These are phyloP conservation scores for Trametes maxima DNA, from an alignment of 768 basidiomycete species.

Conservation along the genomic window DNA sequence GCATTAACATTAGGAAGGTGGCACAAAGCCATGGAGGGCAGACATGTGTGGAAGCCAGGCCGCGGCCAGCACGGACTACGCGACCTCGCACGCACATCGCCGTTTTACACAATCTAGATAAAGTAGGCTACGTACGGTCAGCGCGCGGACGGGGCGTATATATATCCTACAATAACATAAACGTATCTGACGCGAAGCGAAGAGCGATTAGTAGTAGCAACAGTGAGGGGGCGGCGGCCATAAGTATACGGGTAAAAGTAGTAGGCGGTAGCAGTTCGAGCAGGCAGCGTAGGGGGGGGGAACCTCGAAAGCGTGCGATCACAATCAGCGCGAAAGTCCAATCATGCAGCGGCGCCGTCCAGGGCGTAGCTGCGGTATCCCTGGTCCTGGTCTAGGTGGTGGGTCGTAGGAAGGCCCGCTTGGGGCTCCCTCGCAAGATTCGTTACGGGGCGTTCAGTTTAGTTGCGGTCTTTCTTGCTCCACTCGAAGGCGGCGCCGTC, in stretches of 20 bases:
- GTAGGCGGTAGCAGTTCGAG: background rate
- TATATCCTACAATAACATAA: conserved; percentile 12
- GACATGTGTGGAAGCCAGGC: background rate
- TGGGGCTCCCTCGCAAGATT: background rate
- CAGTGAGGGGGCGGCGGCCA: background rate
- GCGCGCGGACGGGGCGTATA: background rate
- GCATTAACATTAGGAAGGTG: background rate
- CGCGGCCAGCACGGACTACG: conserved; percentile 1
- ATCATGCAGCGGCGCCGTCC: background rate
- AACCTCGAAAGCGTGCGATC: conserved; percentile 10
- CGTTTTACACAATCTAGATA: background rate
- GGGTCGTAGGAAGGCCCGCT: background rate
- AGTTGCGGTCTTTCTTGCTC: background rate
- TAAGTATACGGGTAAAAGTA: background rate
- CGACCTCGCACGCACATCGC: background rate
- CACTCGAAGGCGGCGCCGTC: conserved; percentile 21
- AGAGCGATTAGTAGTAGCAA: conserved; percentile 12
- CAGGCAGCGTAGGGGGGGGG: background rate
- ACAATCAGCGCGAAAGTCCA: background rate
- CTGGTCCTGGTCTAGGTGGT: background rate
- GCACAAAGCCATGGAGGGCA: no score
- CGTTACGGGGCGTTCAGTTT: conserved; percentile 1
- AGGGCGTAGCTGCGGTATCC: background rate
- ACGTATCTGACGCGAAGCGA: background rate
- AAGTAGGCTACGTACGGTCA: background rate